phyloP scores from a whole-genome alignment of 192 early-diverging fungal genomes.

The Linnemannia exigua region DNA sequence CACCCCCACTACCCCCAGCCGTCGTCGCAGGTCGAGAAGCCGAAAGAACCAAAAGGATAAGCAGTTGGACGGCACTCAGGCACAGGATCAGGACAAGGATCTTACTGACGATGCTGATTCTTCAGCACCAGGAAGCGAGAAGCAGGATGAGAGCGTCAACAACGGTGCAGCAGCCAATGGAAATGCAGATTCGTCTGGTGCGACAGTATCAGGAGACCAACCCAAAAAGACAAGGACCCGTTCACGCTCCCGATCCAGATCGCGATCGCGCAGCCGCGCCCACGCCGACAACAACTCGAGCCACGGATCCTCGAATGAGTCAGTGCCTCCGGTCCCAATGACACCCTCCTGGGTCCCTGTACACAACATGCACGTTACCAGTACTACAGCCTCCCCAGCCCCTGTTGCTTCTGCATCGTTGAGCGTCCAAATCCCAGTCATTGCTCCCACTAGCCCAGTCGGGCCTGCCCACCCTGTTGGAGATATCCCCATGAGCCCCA shows the following conservation, averaged over 20 bases:
- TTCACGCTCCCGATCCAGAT: slow-evolving; percentile 44
- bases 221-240: slow-evolving; percentile 48
- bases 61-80: slow-evolving; percentile 2
- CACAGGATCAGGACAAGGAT: slow-evolving; percentile 12
- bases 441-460: not conserved
- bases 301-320: slow-evolving; percentile 33
- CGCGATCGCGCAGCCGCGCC: slow-evolving; percentile 37
- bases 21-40: slow-evolving; percentile 49
- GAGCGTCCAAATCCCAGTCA: not conserved
- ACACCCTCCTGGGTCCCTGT: slow-evolving; percentile 52
- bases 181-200: slow-evolving; percentile 4
- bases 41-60: slow-evolving; percentile 49
- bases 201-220: slow-evolving; percentile 3
- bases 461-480: not conserved
- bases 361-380: slow-evolving; percentile 39
- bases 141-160: slow-evolving; percentile 1
- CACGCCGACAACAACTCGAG: slow-evolving; percentile 40
- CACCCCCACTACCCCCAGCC: slow-evolving; percentile 34
- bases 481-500: slow-evolving; percentile 31
- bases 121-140: not conserved
- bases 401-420: slow-evolving; percentile 18
- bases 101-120: slow-evolving; percentile 1
- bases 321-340: slow-evolving; percentile 48
- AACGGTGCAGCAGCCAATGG: slow-evolving; percentile 1
- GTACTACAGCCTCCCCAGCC: slow-evolving; percentile 11